Evolutionary conservation across 805 yeast genomes (phyloP), one percentile per base, ranked within the genome.

Genomic region (Candida jianshihensis): DNA sequence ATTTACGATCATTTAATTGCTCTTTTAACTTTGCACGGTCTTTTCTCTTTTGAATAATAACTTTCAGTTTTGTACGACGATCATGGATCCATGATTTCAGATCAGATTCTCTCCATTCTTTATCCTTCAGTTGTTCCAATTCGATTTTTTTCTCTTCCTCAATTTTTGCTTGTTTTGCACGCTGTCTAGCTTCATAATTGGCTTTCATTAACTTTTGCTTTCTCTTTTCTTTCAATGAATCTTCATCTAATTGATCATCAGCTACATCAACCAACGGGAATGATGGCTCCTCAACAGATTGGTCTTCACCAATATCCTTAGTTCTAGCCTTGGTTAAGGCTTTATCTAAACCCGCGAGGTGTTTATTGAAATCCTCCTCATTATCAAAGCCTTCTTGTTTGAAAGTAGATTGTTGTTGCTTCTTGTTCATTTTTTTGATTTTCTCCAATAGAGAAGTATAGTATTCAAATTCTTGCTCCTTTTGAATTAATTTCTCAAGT

Each of bases 1-100:
- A 88, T 57, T 88, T 88, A 46, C 97, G 71, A 61, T 89, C 95
- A 46, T 76, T 78, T 57, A 90, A 70, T 35, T 89, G 94, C 42
- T 75, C 83, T 48, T 78, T 71, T 44, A 87, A 62, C 52, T 84
- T 78, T 31, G 72, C 66, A 40, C 87, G 70, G 25, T 84, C 92
- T 48, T 77, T 80, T 42, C 79, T 69, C 34, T 63, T 66, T 24
- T 72, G 66, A n/a, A 85, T 68, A n/a, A 85, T 59, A 15, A 49
- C 63, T 16, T 72, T 72, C 34, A 90, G 66, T 53, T 74, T 73
- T 11, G 59, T 60, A 41, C 95, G 67, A 49, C 88, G 81, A 26
- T 71, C 75, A 17, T 71, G 69, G 27, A 88, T 71, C 99, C 99
- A 92, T 5, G 78, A 85, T 18, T 66, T 69, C 31, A 86, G 61